These are phyloP conservation scores for Microbotryum intermedium DNA, from an alignment of 1,284 basidiomycete genomes.

Conservation along the genomic window DNA sequence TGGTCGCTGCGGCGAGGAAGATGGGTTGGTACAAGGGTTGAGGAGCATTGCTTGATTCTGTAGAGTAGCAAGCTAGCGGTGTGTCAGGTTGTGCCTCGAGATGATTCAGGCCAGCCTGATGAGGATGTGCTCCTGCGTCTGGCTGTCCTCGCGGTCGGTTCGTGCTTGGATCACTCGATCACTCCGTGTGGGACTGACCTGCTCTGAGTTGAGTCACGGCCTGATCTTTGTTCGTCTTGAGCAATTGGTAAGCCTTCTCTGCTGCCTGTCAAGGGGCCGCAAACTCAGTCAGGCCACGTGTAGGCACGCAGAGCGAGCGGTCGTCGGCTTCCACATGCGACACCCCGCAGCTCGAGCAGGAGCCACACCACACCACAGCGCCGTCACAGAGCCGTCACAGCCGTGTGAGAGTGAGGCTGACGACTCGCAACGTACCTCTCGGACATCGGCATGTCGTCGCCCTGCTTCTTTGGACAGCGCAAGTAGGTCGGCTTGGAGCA, in stretches of 20 bases:
- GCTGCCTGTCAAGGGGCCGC: slow-evolving; percentile 27
- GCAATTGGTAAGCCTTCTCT: slow-evolving; percentile 32
- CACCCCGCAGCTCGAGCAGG: too few relatives aligned
- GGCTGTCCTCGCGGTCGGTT: too few relatives aligned
- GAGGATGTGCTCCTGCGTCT: too few relatives aligned
- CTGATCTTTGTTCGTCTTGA: slow-evolving; percentile 30
- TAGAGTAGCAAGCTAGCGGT: too few relatives aligned
- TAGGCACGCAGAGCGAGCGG: too few relatives aligned
- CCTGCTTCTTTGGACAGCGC: slow-evolving; percentile 64
- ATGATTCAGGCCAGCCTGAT: too few relatives aligned
- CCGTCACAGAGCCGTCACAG: slow-evolving; percentile 46
- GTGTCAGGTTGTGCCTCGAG: too few relatives aligned
- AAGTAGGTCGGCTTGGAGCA: slow-evolving; percentile 4
- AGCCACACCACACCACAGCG: too few relatives aligned
- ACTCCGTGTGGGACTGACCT: slow-evolving; percentile 1
- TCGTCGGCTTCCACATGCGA: too few relatives aligned
- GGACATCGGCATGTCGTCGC: slow-evolving; percentile 70
- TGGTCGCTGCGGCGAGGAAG: slow-evolving; percentile 87
- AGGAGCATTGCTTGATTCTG: slow-evolving; percentile 45
- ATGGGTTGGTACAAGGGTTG: slow-evolving; percentile 71
- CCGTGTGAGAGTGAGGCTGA: slow-evolving; percentile 62
- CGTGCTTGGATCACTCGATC: too few relatives aligned
- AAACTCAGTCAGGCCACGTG: background rate
- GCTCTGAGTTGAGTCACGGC: slow-evolving; percentile 27
- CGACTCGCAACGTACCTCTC: slow-evolving; percentile 54